Evolutionary conservation across 2,329 filamentous ascomycete genomes (phyloP).

Genomic region (Corniculantispora saksenae): DNA sequence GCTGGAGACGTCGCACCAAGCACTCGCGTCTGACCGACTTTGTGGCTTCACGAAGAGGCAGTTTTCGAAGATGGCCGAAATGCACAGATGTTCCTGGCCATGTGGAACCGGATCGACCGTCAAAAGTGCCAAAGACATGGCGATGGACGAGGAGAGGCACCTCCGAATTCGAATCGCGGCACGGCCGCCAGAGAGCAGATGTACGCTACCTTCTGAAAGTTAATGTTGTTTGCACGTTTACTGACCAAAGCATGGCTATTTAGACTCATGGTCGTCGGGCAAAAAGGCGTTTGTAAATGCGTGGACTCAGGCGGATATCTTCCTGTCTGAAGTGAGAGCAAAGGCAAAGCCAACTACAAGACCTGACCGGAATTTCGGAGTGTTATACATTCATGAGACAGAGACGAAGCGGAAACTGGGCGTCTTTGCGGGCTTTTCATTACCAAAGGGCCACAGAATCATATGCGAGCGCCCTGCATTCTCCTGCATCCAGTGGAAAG

Average conservation of each 20-base stretch:
- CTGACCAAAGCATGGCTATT: not conserved
- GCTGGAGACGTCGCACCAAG: not conserved
- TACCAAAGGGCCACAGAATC: constrained; percentile 21
- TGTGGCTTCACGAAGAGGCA: not conserved
- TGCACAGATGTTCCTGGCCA: not conserved
- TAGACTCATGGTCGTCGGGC: not conserved
- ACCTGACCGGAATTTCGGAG: constrained; percentile 19
- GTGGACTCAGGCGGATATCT: not conserved
- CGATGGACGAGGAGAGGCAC: not conserved
- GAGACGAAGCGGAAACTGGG: constrained; percentile 20
- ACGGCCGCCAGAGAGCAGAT: no score
- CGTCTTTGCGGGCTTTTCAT: constrained; percentile 23
- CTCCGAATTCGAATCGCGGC: not conserved
- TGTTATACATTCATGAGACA: constrained; percentile 20
- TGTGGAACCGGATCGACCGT: not conserved
- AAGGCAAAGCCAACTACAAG: not conserved
- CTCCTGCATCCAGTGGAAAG: constrained; percentile 21
- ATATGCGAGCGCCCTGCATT: constrained; percentile 26
- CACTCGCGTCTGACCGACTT: not conserved
- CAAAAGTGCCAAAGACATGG: not conserved
- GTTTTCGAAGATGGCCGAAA: not conserved
- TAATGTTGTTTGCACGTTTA: not conserved
- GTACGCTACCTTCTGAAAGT: not conserved
- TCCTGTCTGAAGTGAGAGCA: not conserved
- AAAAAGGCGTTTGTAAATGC: not conserved